Base-by-base conservation (phyloP, 495 filamentous ascomycete species). In the Daldinia decipiens region DNA sequence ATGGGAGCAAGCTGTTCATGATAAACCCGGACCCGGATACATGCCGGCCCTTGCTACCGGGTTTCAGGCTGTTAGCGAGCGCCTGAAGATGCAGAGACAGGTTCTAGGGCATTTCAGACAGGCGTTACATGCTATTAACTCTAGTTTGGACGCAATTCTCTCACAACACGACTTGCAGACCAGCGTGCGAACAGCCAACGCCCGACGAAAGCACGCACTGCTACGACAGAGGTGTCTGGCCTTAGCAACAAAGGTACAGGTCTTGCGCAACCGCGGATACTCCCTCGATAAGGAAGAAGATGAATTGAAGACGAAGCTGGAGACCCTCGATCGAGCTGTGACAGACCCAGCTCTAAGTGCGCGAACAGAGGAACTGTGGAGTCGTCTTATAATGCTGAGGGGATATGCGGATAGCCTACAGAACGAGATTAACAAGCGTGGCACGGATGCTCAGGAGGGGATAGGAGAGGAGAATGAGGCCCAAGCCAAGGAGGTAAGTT, bases 291-390 rank as follows among this genome's bases (percentile, higher is more conserved):
- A 90, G 47, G 91, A 93, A 40, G 95, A 99, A 81, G 95, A 99
- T 77, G 89, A 91, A 70, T 79, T 99, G 61, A 93, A 91, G 84
- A 91, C 92, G 79, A 94, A 95, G 79, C 83, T 99, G 34, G 74
- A 88, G 51, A 80, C 83, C 53, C 84, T 99, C 68, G 93, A 97
- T 75, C 88, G 87, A 70, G 80, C 79, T 17, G 87, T 95, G 15
- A 90, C 91, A 60, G 96, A 99, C 80, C 95, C 96, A 2, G 90
- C 89, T 17, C 83, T 97, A 51, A 90, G 85, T 56, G 94, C 93
- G 4, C 83, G 94, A 61, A 89, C 89, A 58, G 95, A 99, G 79
- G 95, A 99, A 82, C 91, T 99, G 55, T 99, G 95, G 95, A 96
- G 95, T 38, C 84, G 96, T 34, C 91, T 99, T 86, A 87, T 97